Percentiles rank a stretch among this genome's conserved stretches.
Evolutionary conservation across 228 moss, liverwort and hornwort species (phyloP).

Genomic region (Sphagnum fallax): DNA sequence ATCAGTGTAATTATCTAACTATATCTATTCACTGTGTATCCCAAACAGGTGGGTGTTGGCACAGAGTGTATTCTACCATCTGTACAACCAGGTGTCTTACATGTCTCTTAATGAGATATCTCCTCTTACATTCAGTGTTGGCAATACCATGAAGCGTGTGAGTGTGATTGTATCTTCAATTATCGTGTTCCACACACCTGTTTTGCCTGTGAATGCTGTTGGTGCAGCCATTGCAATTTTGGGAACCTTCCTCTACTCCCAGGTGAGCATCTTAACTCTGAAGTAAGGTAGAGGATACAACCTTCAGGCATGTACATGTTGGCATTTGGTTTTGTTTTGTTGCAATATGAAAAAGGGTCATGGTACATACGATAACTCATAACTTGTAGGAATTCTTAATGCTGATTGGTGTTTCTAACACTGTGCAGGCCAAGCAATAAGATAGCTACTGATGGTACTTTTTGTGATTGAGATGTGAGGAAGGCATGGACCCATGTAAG

Average conservation of each 20-base stretch:
- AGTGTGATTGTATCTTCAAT: constrained; percentile 68
- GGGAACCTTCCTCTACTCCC: constrained; percentile 80
- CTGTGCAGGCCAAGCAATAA: constrained; percentile 14
- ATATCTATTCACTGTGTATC: background rate
- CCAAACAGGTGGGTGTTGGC: constrained; percentile 60
- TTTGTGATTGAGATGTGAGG: no score
- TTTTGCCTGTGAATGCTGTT: constrained; percentile 51
- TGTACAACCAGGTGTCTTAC: constrained; percentile 86
- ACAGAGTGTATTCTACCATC: constrained; percentile 77
- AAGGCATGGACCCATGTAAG: no score
- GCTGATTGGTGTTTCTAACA: background rate
- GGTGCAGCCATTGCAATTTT: constrained; percentile 68
- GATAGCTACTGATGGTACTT: no score
- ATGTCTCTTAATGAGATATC: constrained; percentile 83
- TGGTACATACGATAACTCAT: background rate
- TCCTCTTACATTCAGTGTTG: constrained; percentile 72
- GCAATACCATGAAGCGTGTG: constrained; percentile 77
- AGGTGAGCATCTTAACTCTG: constrained; percentile 19
- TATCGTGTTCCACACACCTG: constrained; percentile 62
- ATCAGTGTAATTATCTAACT: no score
- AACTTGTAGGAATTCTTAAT: background rate
- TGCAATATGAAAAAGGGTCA: background rate
- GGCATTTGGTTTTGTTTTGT: background rate
- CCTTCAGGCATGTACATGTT: background rate
- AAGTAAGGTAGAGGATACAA: background rate